phyloP scores from a whole-genome alignment of 1,139 yeast genomes.

The Kodamaea plutei region DNA sequence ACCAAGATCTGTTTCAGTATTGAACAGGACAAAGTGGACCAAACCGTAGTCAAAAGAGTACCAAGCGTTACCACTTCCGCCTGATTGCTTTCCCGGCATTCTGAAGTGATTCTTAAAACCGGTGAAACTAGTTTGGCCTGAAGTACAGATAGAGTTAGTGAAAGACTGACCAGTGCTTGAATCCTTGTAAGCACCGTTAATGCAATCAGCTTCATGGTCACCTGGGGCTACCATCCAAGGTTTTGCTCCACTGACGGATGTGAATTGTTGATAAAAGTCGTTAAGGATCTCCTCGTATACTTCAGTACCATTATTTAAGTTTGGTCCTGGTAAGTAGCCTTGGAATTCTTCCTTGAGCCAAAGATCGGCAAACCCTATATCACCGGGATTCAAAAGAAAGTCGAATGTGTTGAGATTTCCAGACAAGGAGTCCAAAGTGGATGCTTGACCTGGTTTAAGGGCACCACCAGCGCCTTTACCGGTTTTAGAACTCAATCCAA shows the following conservation, averaged over 20 bases:
- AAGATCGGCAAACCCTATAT: conserved; percentile 5
- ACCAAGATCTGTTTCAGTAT: conserved; percentile 5
- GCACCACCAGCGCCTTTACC: conserved; percentile 7
- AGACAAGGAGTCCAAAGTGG: conserved; percentile 4
- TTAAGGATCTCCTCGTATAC: conserved; percentile 5
- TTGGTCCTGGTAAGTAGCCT: conserved; percentile 2
- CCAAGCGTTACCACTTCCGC: conserved; percentile 5
- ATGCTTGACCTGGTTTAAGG: conserved; percentile 4
- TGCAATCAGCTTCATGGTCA: conserved; percentile 6
- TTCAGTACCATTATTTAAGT: conserved; percentile 1
- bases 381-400: conserved; percentile 6
- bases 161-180: no score
- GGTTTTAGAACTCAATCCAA: conserved; percentile 5
- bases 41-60: conserved; percentile 6
- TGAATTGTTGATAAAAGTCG: conserved; percentile 5
- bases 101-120: conserved; percentile 5
- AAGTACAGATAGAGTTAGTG: conserved; percentile 4
- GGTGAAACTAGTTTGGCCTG: conserved; percentile 5
- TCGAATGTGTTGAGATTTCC: conserved; percentile 2
- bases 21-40: conserved; percentile 3
- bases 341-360: conserved; percentile 5
- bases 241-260: conserved; percentile 2
- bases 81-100: conserved; percentile 5
- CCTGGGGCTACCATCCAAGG: conserved; percentile 6
- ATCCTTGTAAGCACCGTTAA: conserved; percentile 2